Conservation (phyloP, 2,329 filamentous ascomycete genomes). For the Colletotrichum magnum region DNA sequence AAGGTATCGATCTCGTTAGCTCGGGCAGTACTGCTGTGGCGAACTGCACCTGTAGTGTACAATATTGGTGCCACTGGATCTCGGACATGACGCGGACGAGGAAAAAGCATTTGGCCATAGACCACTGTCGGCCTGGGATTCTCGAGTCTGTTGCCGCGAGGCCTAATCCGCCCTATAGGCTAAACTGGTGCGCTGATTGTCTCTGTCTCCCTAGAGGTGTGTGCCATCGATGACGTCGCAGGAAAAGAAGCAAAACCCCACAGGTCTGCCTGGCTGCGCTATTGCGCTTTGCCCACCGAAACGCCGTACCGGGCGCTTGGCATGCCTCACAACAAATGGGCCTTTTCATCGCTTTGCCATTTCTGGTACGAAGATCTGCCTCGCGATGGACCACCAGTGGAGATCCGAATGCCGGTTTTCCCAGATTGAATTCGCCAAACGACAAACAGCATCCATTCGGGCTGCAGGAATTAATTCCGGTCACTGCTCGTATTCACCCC, state of each 20-base stretch:
- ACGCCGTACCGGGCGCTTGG: conserved; percentile 13
- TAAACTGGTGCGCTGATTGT: not conserved
- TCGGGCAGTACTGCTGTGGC: not conserved
- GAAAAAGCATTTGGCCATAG: not conserved
- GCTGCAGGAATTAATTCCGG: not conserved
- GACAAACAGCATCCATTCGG: not conserved
- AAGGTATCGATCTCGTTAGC: no score
- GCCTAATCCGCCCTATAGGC: conserved; percentile 11
- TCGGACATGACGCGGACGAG: conserved; percentile 3
- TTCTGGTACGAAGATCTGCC: conserved; percentile 27
- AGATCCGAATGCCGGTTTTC: conserved; percentile 14
- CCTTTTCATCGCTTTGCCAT: not conserved
- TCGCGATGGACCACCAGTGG: conserved; percentile 14
- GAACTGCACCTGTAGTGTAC: not conserved
- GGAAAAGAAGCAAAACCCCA: not conserved
- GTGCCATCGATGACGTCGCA: conserved; percentile 17
- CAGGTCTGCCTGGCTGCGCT: conserved; percentile 19
- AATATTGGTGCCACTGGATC: not conserved
- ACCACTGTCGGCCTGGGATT: not conserved
- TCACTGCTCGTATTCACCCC: no score
- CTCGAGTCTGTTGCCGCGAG: conserved; percentile 7
- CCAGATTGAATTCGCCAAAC: conserved; percentile 2
- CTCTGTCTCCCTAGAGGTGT: conserved; percentile 7
- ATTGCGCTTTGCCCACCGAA: conserved; percentile 4
- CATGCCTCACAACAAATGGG: conserved; percentile 3